A percentile compares a stretch with the other conserved stretches of the same genome.
These are phyloP conservation scores for Phlebiopsis gigantea DNA, from an alignment of 768 basidiomycete genomes.

Conservation along the genomic window DNA sequence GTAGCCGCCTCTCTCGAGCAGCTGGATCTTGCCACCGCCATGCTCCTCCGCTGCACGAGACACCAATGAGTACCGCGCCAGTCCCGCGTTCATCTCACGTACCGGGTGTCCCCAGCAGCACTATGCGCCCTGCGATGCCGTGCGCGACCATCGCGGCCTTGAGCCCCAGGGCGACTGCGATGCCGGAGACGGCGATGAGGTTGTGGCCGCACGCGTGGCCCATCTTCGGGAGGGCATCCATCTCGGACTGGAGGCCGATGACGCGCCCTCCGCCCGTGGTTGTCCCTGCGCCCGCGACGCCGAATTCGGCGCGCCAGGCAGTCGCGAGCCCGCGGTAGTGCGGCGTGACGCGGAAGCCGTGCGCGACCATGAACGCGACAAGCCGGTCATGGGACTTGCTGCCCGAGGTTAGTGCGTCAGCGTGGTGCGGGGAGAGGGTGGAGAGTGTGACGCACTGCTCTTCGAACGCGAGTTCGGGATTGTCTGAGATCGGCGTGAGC, in stretches of 20 bases:
- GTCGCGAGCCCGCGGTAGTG: slow-evolving; percentile 69
- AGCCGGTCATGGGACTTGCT: slow-evolving; percentile 72
- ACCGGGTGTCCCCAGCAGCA: slow-evolving; percentile 73
- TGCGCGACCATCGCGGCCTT: slow-evolving; percentile 62
- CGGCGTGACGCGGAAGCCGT: slow-evolving; percentile 66
- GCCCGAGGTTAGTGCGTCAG: background rate
- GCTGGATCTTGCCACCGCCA: slow-evolving; percentile 70
- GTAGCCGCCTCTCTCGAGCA: slow-evolving; percentile 75
- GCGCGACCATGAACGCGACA: slow-evolving; percentile 57
- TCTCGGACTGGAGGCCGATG: slow-evolving; percentile 77
- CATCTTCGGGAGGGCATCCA: slow-evolving; percentile 53
- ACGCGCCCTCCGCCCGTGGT: slow-evolving; percentile 56
- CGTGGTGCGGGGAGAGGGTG: slow-evolving; percentile 2
- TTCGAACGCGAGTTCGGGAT: slow-evolving; percentile 35
- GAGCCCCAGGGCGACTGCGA: slow-evolving; percentile 69
- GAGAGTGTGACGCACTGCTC: slow-evolving; percentile 48
- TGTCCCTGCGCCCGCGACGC: slow-evolving; percentile 4
- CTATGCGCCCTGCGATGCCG: slow-evolving; percentile 58
- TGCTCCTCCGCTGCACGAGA: slow-evolving; percentile 60
- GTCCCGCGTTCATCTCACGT: background rate
- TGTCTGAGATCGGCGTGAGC: slow-evolving; percentile 10
- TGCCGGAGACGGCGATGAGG: slow-evolving; percentile 73
- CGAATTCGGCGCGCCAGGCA: slow-evolving; percentile 74
- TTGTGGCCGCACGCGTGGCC: slow-evolving; percentile 79
- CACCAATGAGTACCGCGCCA: background rate